Base-by-base conservation (phyloP, 2,329 filamentous ascomycete species). In the Phoma sp. region DNA sequence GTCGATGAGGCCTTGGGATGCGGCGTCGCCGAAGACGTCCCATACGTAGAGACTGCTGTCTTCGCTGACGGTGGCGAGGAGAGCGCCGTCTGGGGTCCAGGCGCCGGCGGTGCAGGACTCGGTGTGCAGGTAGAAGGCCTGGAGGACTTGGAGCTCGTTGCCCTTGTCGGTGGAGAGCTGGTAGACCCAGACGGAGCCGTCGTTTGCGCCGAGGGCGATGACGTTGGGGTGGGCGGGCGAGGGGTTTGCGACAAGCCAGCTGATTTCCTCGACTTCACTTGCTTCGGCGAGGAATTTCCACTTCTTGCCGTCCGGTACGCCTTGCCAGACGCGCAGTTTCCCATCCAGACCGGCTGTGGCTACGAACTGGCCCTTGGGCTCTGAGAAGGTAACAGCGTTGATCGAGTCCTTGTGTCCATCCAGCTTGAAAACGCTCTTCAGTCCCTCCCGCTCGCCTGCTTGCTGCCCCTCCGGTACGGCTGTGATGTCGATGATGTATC, bases 111-210 rank as follows among this genome's bases (percentile, higher is more conserved):
- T 98, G 77, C 90, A 96, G 23, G 90, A 79, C 15, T 79, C 89
- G 3, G 90, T 93, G 79, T 98, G 95, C 21, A 96, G 83, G 81
- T 96, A 97, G 79, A 95, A 97, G 21, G 89, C 89, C 78, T 96
- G 91, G 5, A 96, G 83, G 69, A 98, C 95, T 66, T 88, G 87
- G 47, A 98, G 81, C 7, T 90, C 82, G 26, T 78, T 78, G 12
- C 80, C 76, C 29, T 80, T 76, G 28, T 91, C 47, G 81, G 80
- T 25, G 84, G 79, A 74, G 93, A 98, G 83, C n/a, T 87, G 88
- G 78, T 97, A 96, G 9, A 99, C 89, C 95, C 95, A 99, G 34
- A 97, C 92, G 45, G 88, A 93, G 49, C 95, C 95, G 72, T 99
- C 93, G 29, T 84, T 90, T 28, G 92, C 92, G 52, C 95, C 95